phyloP scores from a whole-genome alignment of 2,329 filamentous ascomycete species.

The Colletotrichum brevisporum region DNA sequence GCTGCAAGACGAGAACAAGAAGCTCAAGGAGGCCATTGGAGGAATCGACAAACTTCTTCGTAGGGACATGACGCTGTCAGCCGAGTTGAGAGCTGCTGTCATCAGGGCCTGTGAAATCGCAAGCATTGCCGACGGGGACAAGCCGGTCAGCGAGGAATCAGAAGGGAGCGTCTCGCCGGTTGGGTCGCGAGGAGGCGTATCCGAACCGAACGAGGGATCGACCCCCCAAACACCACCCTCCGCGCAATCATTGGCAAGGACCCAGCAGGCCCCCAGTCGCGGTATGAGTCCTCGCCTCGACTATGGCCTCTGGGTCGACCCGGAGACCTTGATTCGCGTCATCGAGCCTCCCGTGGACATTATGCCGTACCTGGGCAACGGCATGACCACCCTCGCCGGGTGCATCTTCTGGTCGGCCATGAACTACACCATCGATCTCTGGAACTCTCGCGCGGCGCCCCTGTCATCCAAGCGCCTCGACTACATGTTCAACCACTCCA shows the following conservation, averaged over 20 bases:
- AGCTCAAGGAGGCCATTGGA: constrained; percentile 32
- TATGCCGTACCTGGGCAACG: constrained; percentile 23
- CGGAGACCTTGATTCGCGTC: constrained; percentile 26
- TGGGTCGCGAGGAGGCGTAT: background rate
- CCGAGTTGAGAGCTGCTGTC: constrained; percentile 2
- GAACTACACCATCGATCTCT: constrained; percentile 35
- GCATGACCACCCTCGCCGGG: constrained; percentile 29
- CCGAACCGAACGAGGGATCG: background rate
- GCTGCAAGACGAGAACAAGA: constrained; percentile 42
- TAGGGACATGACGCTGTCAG: fast-evolving
- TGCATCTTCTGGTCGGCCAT: constrained; percentile 41
- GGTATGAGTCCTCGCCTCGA: constrained; percentile 34
- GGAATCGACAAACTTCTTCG: constrained; percentile 19
- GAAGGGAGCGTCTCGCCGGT: background rate
- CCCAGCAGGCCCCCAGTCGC: background rate
- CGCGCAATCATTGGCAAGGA: background rate
- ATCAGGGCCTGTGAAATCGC: constrained; percentile 18
- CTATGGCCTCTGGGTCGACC: constrained; percentile 39
- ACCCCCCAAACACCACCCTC: background rate
- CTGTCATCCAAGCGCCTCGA: constrained; percentile 11
- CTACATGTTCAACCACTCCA: constrained; percentile 21
- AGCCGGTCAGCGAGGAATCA: background rate
- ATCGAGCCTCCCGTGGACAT: constrained; percentile 34
- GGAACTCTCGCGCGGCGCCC: constrained; percentile 22
- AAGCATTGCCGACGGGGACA: background rate